Conservation (phyloP, 2,329 filamentous ascomycete species). For the Colletotrichum godetiae region DNA sequence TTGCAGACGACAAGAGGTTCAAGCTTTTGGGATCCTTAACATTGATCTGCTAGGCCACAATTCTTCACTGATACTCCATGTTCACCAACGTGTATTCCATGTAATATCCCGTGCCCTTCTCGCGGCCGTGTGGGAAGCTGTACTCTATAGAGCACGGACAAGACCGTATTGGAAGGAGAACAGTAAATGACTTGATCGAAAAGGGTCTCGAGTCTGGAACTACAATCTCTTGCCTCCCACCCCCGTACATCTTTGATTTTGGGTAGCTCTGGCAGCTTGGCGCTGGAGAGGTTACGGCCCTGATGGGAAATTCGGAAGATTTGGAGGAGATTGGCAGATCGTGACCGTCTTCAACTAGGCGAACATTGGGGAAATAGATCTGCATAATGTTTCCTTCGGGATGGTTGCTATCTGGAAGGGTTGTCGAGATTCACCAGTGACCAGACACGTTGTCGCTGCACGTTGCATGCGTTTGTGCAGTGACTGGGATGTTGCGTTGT, state of each 20-base stretch:
- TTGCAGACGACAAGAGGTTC: not conserved
- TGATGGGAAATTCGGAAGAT: not conserved
- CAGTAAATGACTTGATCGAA: not conserved
- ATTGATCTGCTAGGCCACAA: not conserved
- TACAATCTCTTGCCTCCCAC: not conserved
- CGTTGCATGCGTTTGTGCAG: conserved; percentile 1
- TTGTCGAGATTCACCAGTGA: not conserved
- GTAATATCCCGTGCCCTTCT: not conserved
- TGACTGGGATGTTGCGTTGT: not conserved
- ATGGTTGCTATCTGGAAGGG: not conserved
- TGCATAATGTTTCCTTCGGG: not conserved
- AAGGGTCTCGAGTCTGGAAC: not conserved
- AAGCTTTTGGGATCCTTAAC: not conserved
- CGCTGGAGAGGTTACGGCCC: not conserved
- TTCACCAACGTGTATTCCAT: not conserved
- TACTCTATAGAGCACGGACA: no score
- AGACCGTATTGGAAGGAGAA: not conserved
- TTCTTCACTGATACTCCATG: not conserved
- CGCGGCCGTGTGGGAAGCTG: no score
- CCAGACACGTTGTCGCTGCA: not conserved
- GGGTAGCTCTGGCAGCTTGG: not conserved
- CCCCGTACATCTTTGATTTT: not conserved
- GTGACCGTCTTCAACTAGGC: not conserved
- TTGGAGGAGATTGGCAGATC: not conserved
- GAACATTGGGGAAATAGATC: not conserved